Conservation (phyloP, 148 eudicot species). For the Pharnaceum exiguum region DNA sequence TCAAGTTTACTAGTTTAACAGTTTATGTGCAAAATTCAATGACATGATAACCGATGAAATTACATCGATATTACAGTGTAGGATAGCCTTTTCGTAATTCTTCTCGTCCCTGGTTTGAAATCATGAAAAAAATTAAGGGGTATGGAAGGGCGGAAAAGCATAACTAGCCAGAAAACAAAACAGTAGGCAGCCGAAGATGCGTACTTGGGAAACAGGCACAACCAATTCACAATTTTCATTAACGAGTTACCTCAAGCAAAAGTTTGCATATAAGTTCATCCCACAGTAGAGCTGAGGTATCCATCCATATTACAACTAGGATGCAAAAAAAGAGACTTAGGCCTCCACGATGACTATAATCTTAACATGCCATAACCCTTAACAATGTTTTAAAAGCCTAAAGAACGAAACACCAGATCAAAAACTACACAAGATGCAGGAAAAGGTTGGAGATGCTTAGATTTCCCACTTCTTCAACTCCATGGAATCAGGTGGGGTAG, state of each 20-base stretch:
- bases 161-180: too few species aligned
- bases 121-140: too few species aligned
- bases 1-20: too few species aligned
- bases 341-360: not conserved
- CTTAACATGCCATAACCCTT: not conserved
- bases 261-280: not conserved
- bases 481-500: slow-evolving; percentile 90
- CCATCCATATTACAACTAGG: not conserved
- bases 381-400: not conserved
- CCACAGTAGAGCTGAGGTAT: not conserved
- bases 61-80: too few species aligned
- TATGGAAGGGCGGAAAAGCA: too few species aligned
- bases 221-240: not conserved
- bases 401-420: slow-evolving; percentile 5
- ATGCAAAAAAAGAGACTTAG: too few species aligned
- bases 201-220: too few species aligned
- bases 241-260: not conserved
- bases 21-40: too few species aligned
- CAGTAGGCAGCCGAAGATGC: too few species aligned
- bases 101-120: too few species aligned
- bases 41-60: too few species aligned
- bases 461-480: slow-evolving; percentile 91
- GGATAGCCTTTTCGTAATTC: too few species aligned
- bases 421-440: slow-evolving; percentile 21
- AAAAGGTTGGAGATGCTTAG: slow-evolving; percentile 11